Conservation (phyloP, 306 rosid species). For the Comarum palustre region DNA sequence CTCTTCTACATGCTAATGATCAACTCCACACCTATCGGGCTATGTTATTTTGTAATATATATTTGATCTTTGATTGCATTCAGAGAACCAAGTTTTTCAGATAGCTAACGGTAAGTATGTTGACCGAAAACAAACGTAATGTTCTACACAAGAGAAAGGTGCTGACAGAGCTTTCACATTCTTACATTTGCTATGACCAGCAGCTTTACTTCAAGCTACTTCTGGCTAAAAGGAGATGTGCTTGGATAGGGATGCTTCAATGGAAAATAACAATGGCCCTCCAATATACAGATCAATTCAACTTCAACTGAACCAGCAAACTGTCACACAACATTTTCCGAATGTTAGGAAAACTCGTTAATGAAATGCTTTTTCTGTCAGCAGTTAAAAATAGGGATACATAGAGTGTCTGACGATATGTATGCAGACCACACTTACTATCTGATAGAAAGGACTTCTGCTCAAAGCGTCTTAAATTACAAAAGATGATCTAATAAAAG, state of each 20-base stretch:
- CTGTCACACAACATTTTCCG: constrained; percentile 16
- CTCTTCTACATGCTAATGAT: neutral
- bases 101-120: neutral
- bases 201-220: neutral
- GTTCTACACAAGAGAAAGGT: neutral
- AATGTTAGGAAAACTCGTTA: neutral
- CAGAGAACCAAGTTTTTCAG: neutral
- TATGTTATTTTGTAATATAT: neutral
- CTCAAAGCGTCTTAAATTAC: neutral
- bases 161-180: neutral
- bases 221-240: neutral
- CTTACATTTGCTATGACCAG: neutral
- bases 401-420: neutral
- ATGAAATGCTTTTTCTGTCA: neutral
- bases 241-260: neutral
- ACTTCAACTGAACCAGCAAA: constrained; percentile 30
- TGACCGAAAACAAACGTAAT: neutral
- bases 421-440: neutral
- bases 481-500: neutral
- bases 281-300: constrained; percentile 6
- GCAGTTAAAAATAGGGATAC: neutral
- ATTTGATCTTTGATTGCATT: neutral
- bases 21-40: neutral
- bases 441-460: neutral
- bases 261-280: neutral